These are phyloP conservation scores for Apiospora hydei DNA, from an alignment of 2,329 filamentous ascomycete genomes.

Conservation along the genomic window DNA sequence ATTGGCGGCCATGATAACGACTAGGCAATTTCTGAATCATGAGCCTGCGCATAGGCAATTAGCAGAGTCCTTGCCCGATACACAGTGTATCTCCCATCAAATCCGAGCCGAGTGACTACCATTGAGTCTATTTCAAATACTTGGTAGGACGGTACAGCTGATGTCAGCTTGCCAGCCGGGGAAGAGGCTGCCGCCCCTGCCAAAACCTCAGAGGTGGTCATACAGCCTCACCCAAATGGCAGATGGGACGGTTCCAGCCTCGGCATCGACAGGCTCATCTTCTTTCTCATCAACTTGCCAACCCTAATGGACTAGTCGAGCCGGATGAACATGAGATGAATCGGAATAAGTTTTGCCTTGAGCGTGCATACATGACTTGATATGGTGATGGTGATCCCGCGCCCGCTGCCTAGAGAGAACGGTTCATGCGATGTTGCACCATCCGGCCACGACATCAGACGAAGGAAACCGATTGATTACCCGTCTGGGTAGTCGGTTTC, in stretches of 20 bases:
- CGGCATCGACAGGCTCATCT: neutral
- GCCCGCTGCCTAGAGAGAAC: neutral
- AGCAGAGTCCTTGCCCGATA: neutral
- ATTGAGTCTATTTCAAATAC: neutral
- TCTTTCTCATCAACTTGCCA: neutral
- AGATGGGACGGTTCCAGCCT: neutral
- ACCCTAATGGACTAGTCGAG: neutral
- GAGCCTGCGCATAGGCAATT: neutral
- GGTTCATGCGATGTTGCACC: neutral
- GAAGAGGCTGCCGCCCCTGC: too few species aligned
- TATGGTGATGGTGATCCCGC: neutral
- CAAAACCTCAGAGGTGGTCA: too few species aligned
- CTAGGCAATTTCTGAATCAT: neutral
- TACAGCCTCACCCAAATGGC: too few species aligned
- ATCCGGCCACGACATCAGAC: slow-evolving; percentile 2
- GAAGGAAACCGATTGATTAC: neutral
- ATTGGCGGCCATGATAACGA: neutral
- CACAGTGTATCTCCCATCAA: neutral
- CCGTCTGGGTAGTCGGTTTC: neutral
- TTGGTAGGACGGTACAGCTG: neutral
- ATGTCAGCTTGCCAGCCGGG: neutral
- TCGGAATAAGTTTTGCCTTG: neutral
- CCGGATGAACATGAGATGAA: neutral
- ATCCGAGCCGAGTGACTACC: neutral
- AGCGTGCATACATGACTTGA: neutral